These are phyloP conservation scores for Blastobotrys mokoenaii DNA, from an alignment of 805 yeast species.

Conservation along the genomic window DNA sequence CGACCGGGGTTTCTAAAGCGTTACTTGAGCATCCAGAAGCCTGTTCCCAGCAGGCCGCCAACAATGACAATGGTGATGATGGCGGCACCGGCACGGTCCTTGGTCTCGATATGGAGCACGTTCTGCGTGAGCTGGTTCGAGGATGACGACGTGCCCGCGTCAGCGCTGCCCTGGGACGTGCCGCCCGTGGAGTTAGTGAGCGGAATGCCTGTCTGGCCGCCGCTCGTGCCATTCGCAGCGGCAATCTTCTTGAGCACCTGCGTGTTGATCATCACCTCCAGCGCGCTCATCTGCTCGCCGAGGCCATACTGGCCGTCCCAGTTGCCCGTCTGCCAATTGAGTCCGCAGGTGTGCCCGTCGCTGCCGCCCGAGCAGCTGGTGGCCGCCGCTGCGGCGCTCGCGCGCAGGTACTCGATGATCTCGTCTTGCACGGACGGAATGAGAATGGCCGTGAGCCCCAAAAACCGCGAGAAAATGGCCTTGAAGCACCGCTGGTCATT, in stretches of 20 bases:
- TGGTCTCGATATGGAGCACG: constrained; percentile 37
- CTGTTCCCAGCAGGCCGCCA: constrained; percentile 51
- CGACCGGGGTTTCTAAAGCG: too few species aligned
- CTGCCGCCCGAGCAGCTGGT: constrained; percentile 69
- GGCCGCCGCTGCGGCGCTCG: constrained; percentile 66
- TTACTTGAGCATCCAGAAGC: constrained; percentile 61
- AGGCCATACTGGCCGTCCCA: constrained; percentile 69
- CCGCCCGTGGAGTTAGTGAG: constrained; percentile 40
- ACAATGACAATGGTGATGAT: constrained; percentile 70
- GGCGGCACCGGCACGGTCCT: constrained; percentile 86
- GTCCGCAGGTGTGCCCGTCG: constrained; percentile 78
- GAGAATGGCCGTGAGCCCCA: constrained; percentile 54
- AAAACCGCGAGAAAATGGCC: constrained; percentile 57
- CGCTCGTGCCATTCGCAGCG: constrained; percentile 63
- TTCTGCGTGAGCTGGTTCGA: constrained; percentile 16
- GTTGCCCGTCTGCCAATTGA: constrained; percentile 50
- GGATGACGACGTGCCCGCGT: constrained; percentile 70
- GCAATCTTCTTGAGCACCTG: constrained; percentile 43
- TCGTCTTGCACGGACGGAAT: constrained; percentile 45
- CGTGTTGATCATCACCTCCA: constrained; percentile 51
- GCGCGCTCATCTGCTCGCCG: constrained; percentile 78
- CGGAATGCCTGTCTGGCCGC: too few species aligned
- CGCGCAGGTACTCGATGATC: constrained; percentile 39
- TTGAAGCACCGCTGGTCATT: constrained; percentile 70
- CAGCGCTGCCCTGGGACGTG: constrained; percentile 84